A percentile compares a stretch with the other conserved stretches of the same genome.
These are phyloP conservation scores for Eragrostis curvula DNA, from an alignment of 176 grass and related monocot genomes.

Conservation along the genomic window DNA sequence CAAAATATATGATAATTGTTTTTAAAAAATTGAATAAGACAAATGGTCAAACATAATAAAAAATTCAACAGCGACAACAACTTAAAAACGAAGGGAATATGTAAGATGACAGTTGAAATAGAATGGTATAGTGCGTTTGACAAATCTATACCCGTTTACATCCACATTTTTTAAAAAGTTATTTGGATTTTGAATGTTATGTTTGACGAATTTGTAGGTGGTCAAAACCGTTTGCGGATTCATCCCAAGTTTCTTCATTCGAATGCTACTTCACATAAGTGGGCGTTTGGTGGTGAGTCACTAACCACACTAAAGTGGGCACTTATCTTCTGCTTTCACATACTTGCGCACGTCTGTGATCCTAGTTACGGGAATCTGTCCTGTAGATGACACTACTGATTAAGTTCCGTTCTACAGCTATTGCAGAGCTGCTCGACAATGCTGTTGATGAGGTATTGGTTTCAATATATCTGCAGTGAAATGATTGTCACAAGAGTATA, in stretches of 20 bases:
- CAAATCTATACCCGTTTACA: conserved; percentile 15
- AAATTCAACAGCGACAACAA: no score
- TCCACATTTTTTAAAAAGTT: not conserved
- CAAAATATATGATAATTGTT: no score
- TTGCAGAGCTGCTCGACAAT: conserved; percentile 71
- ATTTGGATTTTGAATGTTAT: conserved; percentile 26
- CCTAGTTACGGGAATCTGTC: conserved; percentile 7
- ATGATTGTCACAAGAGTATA: not conserved
- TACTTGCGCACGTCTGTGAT: not conserved
- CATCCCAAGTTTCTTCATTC: conserved; percentile 81
- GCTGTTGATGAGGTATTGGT: conserved; percentile 69
- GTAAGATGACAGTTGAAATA: conserved; percentile 10
- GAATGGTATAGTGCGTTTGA: not conserved
- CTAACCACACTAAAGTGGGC: not conserved
- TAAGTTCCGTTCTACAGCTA: conserved; percentile 51
- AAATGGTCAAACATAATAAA: no score
- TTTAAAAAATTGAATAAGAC: no score
- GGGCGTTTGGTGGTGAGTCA: conserved; percentile 68
- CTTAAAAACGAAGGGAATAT: not conserved
- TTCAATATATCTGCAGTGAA: conserved; percentile 28
- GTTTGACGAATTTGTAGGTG: conserved; percentile 39
- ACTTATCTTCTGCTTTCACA: conserved; percentile 29
- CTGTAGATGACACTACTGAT: conserved; percentile 4
- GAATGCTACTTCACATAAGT: conserved; percentile 76
- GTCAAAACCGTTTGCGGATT: conserved; percentile 53